phyloP scores from a whole-genome alignment of 2,329 filamentous ascomycete species.

The Penicillium freii region DNA sequence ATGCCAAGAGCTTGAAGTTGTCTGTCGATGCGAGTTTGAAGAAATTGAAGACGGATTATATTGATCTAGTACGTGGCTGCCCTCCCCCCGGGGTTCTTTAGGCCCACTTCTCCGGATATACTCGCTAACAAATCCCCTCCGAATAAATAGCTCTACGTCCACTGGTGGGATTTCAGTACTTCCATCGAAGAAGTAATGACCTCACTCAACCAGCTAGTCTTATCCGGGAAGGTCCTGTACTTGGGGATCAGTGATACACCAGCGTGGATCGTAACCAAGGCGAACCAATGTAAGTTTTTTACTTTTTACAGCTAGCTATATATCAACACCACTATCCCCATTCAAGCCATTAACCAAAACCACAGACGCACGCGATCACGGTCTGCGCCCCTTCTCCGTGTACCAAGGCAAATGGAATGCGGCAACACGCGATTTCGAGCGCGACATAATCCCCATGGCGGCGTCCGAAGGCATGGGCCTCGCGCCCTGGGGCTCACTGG shows the following conservation, averaged over 20 bases:
- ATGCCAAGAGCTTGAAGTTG: constrained; percentile 33
- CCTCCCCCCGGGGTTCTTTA: not conserved
- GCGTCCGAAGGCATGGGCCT: constrained; percentile 61
- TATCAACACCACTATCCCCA: too few relatives aligned
- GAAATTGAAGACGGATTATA: constrained; percentile 37
- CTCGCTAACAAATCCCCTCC: not conserved
- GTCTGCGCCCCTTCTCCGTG: constrained; percentile 67
- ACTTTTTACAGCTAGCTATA: not conserved
- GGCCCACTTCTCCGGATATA: not conserved
- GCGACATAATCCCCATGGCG: constrained; percentile 67
- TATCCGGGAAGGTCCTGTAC: constrained; percentile 63
- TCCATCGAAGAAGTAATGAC: constrained; percentile 68
- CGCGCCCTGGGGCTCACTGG: constrained; percentile 55
- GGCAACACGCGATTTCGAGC: constrained; percentile 63
- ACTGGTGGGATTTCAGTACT: constrained; percentile 67
- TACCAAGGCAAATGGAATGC: constrained; percentile 66
- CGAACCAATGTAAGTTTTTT: constrained; percentile 54
- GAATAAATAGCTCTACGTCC: constrained; percentile 53
- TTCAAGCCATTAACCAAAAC: not conserved
- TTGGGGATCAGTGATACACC: constrained; percentile 67
- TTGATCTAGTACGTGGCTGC: constrained; percentile 30
- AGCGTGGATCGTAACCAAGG: constrained; percentile 66
- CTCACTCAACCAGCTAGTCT: constrained; percentile 60
- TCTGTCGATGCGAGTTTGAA: constrained; percentile 34
- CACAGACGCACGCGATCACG: constrained; percentile 62